Base-by-base conservation (phyloP, 768 basidiomycete species). In the Scleroderma bovista region DNA sequence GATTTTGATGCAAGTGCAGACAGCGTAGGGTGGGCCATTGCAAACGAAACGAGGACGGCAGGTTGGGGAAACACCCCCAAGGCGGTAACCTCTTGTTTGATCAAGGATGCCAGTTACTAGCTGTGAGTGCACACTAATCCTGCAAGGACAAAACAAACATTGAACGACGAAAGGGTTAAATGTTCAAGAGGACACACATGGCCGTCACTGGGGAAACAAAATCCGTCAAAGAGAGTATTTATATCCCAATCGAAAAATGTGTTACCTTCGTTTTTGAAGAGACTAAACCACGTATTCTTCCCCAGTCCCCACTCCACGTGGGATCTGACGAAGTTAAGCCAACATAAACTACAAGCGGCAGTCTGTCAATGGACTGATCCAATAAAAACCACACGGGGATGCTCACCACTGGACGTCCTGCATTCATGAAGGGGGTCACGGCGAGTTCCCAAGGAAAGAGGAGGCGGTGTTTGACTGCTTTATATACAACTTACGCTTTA, bases 1-100 rank as follows among this genome's bases (percentile, higher is more conserved):
- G n/a, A 47, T 47, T 47, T 46, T 47, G 44, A 45, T 16, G 20
- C 44, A 17, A 44, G 39, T 40, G 39, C 39, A 10, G 22, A 40
- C 39, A 5, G 26, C 4, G 26, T 29, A 29, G 26, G 26, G 4
- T 4, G 26, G 26, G 26, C 26, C 26, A 29, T 9, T n/a, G n/a
- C n/a, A n/a, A 9, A 29, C 26, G 26, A 29, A 29, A 29, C 26
- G 4, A 9, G 26, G 26, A 29, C 26, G 26, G 26, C 26, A 29
- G 26, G 9, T n/a, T 15, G 34, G 34, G 34, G 12, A n/a, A 6
- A 13, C 13, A 33, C 34, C 34, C 34, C n/a, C 4, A 9, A 9
- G 12, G 34, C 34, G n/a, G 34, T 36, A n/a, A 36, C 34, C 26
- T 36, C 34, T 33, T n/a, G n/a, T 36, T 36, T 13, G 34, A 36